Conservation (phyloP, 768 basidiomycete genomes). For the Trametopsis cervina region DNA sequence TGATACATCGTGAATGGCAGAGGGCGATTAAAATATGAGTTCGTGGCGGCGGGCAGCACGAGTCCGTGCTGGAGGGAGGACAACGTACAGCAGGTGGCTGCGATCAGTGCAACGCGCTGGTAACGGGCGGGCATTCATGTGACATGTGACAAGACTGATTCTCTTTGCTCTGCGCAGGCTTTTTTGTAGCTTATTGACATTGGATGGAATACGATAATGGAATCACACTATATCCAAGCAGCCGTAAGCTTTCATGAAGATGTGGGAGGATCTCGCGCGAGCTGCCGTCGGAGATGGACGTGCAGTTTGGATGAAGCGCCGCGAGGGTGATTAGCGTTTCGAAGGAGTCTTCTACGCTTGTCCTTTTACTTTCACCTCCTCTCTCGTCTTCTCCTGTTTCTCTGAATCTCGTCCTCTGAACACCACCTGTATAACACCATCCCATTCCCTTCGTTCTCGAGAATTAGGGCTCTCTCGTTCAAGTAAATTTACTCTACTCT, state of each 20-base stretch:
- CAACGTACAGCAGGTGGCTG: background rate
- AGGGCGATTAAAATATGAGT: background rate
- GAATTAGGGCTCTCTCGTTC: slow-evolving; percentile 6
- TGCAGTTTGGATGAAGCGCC: slow-evolving; percentile 1
- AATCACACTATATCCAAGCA: too few species aligned
- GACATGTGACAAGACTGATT: too few species aligned
- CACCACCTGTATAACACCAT: slow-evolving; percentile 19
- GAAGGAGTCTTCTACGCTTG: slow-evolving; percentile 6
- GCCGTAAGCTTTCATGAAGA: too few species aligned
- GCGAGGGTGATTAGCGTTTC: slow-evolving; percentile 11
- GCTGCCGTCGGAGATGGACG: background rate
- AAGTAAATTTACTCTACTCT: slow-evolving; percentile 14
- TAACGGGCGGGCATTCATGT: background rate
- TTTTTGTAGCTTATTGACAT: too few species aligned
- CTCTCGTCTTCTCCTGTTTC: background rate
- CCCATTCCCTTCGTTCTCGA: slow-evolving; percentile 17
- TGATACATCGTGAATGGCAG: slow-evolving; percentile 19
- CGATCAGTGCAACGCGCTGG: background rate
- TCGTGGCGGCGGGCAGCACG: background rate
- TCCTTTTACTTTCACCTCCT: slow-evolving; percentile 5
- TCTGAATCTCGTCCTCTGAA: slow-evolving; percentile 13
- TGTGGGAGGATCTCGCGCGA: too few species aligned
- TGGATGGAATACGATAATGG: too few species aligned
- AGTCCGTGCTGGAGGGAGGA: slow-evolving; percentile 2
- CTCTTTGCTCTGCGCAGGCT: too few species aligned